Percentiles rank a stretch among this genome's conserved stretches.
phyloP scores from a whole-genome alignment of 2,329 filamentous ascomycete genomes.

The Xylaria sp. region DNA sequence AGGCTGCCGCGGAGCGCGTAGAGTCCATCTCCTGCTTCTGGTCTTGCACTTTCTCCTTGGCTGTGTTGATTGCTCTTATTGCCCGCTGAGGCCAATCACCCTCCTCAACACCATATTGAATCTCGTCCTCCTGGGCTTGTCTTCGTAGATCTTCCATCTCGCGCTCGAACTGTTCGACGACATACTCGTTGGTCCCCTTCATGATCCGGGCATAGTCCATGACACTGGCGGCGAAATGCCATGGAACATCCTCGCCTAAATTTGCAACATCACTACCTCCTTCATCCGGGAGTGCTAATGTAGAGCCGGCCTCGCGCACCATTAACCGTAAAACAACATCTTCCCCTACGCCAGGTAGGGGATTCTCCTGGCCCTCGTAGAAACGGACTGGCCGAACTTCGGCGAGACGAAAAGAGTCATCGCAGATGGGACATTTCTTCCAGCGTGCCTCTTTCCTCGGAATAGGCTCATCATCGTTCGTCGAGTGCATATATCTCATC shows the following conservation, averaged over 20 bases:
- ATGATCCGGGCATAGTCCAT: constrained; percentile 95
- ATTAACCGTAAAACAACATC: constrained; percentile 92
- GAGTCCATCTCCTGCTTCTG: constrained; percentile 52
- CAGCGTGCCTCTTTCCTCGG: constrained; percentile 79
- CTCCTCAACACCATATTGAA: constrained; percentile 87
- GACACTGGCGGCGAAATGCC: constrained; percentile 94
- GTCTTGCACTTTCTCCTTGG: constrained; percentile 76
- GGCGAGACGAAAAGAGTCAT: constrained; percentile 90
- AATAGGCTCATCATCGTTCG: constrained; percentile 73
- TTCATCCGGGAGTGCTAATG: constrained; percentile 87
- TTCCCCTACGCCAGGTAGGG: constrained; percentile 81
- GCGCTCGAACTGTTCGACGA: constrained; percentile 80
- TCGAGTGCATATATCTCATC: constrained; percentile 94
- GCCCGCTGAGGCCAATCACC: constrained; percentile 93
- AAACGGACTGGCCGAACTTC: constrained; percentile 91
- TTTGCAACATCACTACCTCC: constrained; percentile 75
- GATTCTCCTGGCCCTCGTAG: constrained; percentile 88
- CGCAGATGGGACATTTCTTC: constrained; percentile 97
- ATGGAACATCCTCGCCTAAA: constrained; percentile 82
- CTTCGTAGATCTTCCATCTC: constrained; percentile 79
- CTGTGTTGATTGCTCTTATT: constrained; percentile 75
- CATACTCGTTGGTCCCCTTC: constrained; percentile 92
- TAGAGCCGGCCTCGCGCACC: constrained; percentile 81
- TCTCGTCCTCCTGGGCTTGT: constrained; percentile 89
- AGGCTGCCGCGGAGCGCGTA: constrained; percentile 41